Conservation (phyloP, 208 protist species). For the Leishmania tarentolae region DNA sequence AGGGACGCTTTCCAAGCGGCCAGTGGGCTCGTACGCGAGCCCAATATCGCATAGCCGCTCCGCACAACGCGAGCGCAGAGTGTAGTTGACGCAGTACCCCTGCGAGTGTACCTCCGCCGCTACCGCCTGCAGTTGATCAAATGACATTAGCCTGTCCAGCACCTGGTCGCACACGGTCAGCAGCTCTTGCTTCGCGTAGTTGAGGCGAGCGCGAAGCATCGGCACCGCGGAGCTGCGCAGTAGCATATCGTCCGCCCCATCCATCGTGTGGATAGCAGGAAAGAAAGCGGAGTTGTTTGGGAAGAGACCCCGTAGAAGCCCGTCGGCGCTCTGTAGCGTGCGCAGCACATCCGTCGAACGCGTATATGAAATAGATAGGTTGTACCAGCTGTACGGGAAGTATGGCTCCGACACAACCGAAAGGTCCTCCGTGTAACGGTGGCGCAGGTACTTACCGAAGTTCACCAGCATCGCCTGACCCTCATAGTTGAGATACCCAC, state of each 20-base stretch:
- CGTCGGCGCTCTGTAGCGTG: conserved; percentile 58
- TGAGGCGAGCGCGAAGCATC: conserved; percentile 24
- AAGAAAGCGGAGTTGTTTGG: conserved; percentile 25
- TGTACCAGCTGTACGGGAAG: conserved; percentile 45
- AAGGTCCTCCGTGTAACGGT: conserved; percentile 40
- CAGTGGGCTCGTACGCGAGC: conserved; percentile 45
- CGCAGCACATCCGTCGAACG: conserved; percentile 62
- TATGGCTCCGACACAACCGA: conserved; percentile 24
- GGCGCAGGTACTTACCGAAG: conserved; percentile 44
- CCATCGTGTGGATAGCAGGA: conserved; percentile 61
- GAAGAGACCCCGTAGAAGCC: conserved; percentile 50
- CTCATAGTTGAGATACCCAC: conserved; percentile 48
- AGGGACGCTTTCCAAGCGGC: conserved; percentile 27
- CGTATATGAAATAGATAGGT: conserved; percentile 49
- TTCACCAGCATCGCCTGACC: conserved; percentile 48
- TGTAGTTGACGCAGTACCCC: conserved; percentile 42
- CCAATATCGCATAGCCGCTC: conserved; percentile 60
- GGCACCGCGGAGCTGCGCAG: conserved; percentile 33
- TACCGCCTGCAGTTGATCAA: conserved; percentile 34
- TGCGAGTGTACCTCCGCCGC: conserved; percentile 41
- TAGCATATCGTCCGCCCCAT: conserved; percentile 21
- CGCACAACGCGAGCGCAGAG: conserved; percentile 35
- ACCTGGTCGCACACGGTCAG: conserved; percentile 20
- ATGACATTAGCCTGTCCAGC: conserved; percentile 28
- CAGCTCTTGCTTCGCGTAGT: conserved; percentile 27